These are phyloP conservation scores for Cryptococcus jaspeensis DNA, from an alignment of 1,284 basidiomycete species.

Conservation along the genomic window DNA sequence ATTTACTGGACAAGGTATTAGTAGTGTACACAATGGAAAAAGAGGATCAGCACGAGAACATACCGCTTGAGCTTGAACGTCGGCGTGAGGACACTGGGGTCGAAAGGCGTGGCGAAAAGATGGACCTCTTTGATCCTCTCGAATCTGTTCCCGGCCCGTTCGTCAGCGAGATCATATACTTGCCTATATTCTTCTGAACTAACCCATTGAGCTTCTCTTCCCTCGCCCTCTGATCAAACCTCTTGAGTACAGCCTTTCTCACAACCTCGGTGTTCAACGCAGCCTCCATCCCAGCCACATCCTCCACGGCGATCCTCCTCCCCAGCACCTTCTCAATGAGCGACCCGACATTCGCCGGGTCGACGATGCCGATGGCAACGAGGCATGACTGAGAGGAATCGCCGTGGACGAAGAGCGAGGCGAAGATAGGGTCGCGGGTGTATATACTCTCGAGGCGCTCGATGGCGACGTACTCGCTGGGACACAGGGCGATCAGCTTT, in stretches of 20 bases:
- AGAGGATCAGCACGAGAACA: too few species aligned
- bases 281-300: slow-evolving; percentile 58
- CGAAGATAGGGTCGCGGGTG: slow-evolving; percentile 65
- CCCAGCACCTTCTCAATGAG: slow-evolving; percentile 62
- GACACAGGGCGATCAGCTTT: too few species aligned
- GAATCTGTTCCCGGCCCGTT: slow-evolving; percentile 58
- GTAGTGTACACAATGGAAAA: too few species aligned
- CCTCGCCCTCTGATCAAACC: slow-evolving; percentile 62
- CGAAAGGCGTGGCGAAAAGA: slow-evolving; percentile 69
- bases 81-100: slow-evolving; percentile 53
- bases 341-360: slow-evolving; percentile 50
- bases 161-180: background rate
- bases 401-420: slow-evolving; percentile 80
- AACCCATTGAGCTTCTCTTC: slow-evolving; percentile 73
- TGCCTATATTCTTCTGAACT: slow-evolving; percentile 30
- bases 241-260: slow-evolving; percentile 60
- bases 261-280: slow-evolving; percentile 68
- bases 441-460: slow-evolving; percentile 91
- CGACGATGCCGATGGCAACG: slow-evolving; percentile 63
- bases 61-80: slow-evolving; percentile 46
- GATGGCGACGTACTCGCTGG: slow-evolving; percentile 89
- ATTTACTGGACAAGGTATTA: slow-evolving; percentile 11
- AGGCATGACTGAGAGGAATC: slow-evolving; percentile 82
- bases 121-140: slow-evolving; percentile 78
- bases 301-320: slow-evolving; percentile 57